phyloP scores from a whole-genome alignment of 192 early-diverging fungal genomes.

The Mortierella antarctica region DNA sequence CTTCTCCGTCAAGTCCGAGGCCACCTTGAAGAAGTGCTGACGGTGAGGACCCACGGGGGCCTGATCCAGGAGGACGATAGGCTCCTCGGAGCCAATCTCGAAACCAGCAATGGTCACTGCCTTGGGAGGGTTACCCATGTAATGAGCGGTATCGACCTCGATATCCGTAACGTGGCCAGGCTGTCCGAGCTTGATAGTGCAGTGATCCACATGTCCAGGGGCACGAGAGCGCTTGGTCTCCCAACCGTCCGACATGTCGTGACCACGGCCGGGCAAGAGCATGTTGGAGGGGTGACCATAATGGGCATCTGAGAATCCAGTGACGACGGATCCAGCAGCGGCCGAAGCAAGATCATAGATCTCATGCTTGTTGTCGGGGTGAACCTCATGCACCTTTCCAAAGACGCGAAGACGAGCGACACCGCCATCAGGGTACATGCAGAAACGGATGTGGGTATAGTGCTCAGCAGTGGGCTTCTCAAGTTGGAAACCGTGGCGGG shows the following conservation, averaged over 20 bases:
- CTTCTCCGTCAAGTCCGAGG: slow-evolving; percentile 56
- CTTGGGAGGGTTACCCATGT: slow-evolving; percentile 93
- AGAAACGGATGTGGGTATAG: slow-evolving; percentile 61
- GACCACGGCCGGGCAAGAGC: slow-evolving; percentile 81
- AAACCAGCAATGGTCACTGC: slow-evolving; percentile 77
- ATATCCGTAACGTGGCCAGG: slow-evolving; percentile 75
- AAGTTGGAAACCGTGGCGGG: slow-evolving; percentile 77
- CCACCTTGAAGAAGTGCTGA: slow-evolving; percentile 79
- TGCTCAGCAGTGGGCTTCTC: slow-evolving; percentile 55
- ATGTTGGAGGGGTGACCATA: slow-evolving; percentile 85
- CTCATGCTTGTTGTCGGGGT: slow-evolving; percentile 58
- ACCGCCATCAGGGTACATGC: slow-evolving; percentile 72
- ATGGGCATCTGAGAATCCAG: slow-evolving; percentile 81
- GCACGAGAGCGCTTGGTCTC: slow-evolving; percentile 89
- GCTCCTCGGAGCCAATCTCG: slow-evolving; percentile 34
- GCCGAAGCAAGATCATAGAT: slow-evolving; percentile 78
- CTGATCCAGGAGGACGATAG: slow-evolving; percentile 36
- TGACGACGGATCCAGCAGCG: slow-evolving; percentile 74
- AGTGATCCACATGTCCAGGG: slow-evolving; percentile 79
- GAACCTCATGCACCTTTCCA: slow-evolving; percentile 72
- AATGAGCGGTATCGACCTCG: slow-evolving; percentile 90
- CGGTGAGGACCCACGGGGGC: slow-evolving; percentile 71
- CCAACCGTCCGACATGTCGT: slow-evolving; percentile 93
- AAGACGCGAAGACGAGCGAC: slow-evolving; percentile 84
- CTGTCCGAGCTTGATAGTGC: slow-evolving; percentile 80